phyloP scores from a whole-genome alignment of 2,329 filamentous ascomycete species.

The Teratosphaeria nubilosa region DNA sequence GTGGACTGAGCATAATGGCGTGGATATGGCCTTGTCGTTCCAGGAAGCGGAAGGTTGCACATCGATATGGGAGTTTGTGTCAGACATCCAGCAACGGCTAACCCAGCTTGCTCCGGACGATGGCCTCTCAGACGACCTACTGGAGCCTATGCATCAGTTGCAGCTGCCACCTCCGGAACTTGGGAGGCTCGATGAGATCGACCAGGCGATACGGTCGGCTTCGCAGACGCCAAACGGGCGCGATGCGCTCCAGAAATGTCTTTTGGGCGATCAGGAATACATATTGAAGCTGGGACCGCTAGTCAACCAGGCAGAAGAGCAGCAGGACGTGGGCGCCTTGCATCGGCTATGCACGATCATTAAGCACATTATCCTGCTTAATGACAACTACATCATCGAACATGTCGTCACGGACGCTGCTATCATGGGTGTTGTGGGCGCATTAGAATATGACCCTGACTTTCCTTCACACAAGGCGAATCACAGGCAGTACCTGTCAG shows the following conservation, averaged over 20 bases:
- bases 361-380: conserved; percentile 89
- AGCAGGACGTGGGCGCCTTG: conserved; percentile 76
- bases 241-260: conserved; percentile 77
- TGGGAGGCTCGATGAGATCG: conserved; percentile 74
- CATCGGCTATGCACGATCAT: conserved; percentile 95
- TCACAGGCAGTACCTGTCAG: conserved; percentile 83
- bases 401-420: conserved; percentile 83
- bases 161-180: conserved; percentile 70
- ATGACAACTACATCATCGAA: conserved; percentile 91
- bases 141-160: conserved; percentile 62
- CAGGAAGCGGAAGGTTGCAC: conserved; percentile 93
- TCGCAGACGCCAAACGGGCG: conserved; percentile 65
- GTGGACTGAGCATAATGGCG: conserved; percentile 84
- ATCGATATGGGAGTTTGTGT: conserved; percentile 91
- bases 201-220: conserved; percentile 70
- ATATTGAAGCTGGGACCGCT: conserved; percentile 77
- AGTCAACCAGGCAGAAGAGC: conserved; percentile 79
- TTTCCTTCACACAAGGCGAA: conserved; percentile 97
- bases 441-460: conserved; percentile 94
- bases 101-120: conserved; percentile 56
- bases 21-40: conserved; percentile 97
- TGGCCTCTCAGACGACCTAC: conserved; percentile 75
- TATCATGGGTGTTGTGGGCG: conserved; percentile 84
- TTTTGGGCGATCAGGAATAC: conserved; percentile 62
- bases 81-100: conserved; percentile 69